Percentiles rank a stretch among this genome's conserved stretches.
phyloP scores from a whole-genome alignment of 805 yeast genomes.

The Naumovozyma dairenensis region DNA sequence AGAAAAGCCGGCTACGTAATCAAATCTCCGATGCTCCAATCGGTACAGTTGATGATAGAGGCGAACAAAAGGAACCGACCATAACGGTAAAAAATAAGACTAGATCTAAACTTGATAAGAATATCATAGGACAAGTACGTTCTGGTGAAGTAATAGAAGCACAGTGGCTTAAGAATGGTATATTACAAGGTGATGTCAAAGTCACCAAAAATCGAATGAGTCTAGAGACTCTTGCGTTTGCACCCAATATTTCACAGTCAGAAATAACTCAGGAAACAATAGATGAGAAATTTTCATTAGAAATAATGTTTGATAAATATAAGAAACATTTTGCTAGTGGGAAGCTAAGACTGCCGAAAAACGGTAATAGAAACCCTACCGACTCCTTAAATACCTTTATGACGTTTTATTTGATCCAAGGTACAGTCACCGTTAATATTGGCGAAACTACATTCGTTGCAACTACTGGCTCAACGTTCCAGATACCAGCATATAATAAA shows the following conservation, averaged over 20 bases:
- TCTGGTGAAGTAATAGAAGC: conserved; percentile 16
- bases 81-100: conserved; percentile 6
- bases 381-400: conserved; percentile 50
- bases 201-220: conserved; percentile 16
- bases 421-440: conserved; percentile 58
- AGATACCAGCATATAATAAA: conserved; percentile 67
- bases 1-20: too few relatives aligned
- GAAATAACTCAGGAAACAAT: conserved; percentile 32
- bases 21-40: conserved; percentile 17
- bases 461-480: conserved; percentile 66
- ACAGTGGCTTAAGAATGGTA: conserved; percentile 25
- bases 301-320: conserved; percentile 54
- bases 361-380: conserved; percentile 52
- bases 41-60: conserved; percentile 18
- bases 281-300: conserved; percentile 49
- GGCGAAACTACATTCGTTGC: conserved; percentile 51
- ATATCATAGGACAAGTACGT: conserved; percentile 16
- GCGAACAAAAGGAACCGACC: background rate
- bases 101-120: too few relatives aligned
- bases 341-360: conserved; percentile 53
- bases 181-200: conserved; percentile 23
- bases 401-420: conserved; percentile 66
- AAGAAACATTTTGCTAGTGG: conserved; percentile 66
- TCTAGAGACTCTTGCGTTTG: conserved; percentile 45
- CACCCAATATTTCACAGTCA: conserved; percentile 44